Conservation (phyloP, 202 grass and related monocot species). For the Dendrocalamus latiflorus region DNA sequence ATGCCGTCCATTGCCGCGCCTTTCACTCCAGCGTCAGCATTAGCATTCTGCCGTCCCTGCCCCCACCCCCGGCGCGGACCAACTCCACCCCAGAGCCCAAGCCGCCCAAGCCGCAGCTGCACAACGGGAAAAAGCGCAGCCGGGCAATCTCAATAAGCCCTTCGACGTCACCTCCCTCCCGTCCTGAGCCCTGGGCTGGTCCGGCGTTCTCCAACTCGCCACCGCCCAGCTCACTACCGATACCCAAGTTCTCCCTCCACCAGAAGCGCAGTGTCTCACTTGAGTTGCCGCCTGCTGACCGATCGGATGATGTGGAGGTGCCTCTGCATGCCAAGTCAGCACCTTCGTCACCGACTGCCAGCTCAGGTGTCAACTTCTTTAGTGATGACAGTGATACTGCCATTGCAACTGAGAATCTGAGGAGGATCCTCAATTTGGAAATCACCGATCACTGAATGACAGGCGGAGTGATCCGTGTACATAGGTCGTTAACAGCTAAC, state of each 20-base stretch:
- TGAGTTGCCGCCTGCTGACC: constrained; percentile 42
- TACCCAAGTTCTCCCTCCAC: constrained; percentile 84
- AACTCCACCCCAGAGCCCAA: constrained; percentile 34
- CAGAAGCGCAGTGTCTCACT: constrained; percentile 74
- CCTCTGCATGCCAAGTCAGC: constrained; percentile 60
- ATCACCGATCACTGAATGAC: constrained; percentile 38
- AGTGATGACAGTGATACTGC: constrained; percentile 22
- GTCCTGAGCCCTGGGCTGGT: constrained; percentile 76
- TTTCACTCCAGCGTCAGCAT: constrained; percentile 50
- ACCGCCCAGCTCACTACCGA: constrained; percentile 79
- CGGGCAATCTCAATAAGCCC: constrained; percentile 60
- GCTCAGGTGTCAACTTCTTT: constrained; percentile 32
- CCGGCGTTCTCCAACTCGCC: constrained; percentile 85
- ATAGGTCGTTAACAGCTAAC: constrained; percentile 38
- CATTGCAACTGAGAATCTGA: constrained; percentile 78
- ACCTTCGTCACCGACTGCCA: constrained; percentile 60
- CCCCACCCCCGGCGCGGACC: not conserved
- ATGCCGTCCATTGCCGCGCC: constrained; percentile 55
- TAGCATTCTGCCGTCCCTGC: constrained; percentile 34
- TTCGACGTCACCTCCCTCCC: constrained; percentile 36
- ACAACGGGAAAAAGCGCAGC: constrained; percentile 45
- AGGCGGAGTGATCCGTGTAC: constrained; percentile 22
- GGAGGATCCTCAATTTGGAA: constrained; percentile 77
- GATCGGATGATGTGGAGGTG: constrained; percentile 11
- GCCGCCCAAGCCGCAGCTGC: constrained; percentile 36